Base-by-base conservation (phyloP, 164 flowering plant genomes). In the Protea cynaroides region DNA sequence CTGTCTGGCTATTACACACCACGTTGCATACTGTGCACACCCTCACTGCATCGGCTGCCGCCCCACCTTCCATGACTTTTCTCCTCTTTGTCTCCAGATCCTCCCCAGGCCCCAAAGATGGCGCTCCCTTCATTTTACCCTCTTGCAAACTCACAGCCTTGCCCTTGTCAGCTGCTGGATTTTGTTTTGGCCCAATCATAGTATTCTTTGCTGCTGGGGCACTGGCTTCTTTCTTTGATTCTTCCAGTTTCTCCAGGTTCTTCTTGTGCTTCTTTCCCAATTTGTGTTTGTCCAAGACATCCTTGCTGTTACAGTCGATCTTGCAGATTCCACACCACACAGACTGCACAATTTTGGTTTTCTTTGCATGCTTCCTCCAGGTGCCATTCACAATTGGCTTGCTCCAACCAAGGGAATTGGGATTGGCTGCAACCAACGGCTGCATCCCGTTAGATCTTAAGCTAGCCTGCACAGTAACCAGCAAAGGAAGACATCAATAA, bases 301-400 rank as follows among this genome's bases (percentile, higher is more conserved):
- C 79, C 19, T 63, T 69, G 69, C 73, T 76, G 64, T 66, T 75
- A 38, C 84, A 78, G 9, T 68, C 73, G 34, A 82, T 43, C 37
- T 80, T 78, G 68, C 84, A 78, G 60, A 79, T 57, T 52, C 75
- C 82, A 75, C 86, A 80, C 68, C 79, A 70, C n/a, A 60, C 72
- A 59, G 78, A 71, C 46, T 76, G 79, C 17, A 69, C 69, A 53
- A 75, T 55, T 50, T 70, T 77, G 19, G 74, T 71, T 66, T 75
- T 74, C 77, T 78, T 81, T 9, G 64, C 71, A 29, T 17, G 66
- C 61, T 58, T 72, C 65, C 58, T 71, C 70, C 34, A n/a, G 8
- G 14, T 56, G 14, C 71, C 64, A 9, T 62, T 65, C 38, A 22
- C 1, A 18, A 12, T 56, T 60, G 65, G 56, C 58, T 61, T 74